A percentile compares a stretch with the other conserved stretches of the same genome.
Evolutionary conservation across 176 grass and related monocot species (phyloP).

Genomic region (Saccharum officinarum): DNA sequence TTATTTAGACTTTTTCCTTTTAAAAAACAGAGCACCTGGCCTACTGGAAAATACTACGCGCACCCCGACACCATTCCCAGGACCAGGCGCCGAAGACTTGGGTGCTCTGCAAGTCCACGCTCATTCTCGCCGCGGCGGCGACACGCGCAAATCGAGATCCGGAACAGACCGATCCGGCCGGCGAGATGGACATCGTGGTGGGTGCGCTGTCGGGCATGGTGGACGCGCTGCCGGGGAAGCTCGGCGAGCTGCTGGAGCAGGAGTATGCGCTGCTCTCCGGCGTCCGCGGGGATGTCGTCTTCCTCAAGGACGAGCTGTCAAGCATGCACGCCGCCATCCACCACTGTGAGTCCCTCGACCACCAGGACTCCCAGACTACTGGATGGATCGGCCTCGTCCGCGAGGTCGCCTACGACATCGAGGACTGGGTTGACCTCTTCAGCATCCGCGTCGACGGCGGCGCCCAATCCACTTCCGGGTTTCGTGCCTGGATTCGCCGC

Average conservation of each 20-base stretch:
- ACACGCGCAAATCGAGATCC: conserved; percentile 2
- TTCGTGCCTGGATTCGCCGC: background rate
- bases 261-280: conserved; percentile 40
- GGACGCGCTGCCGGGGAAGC: conserved; percentile 42
- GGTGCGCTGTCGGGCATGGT: conserved; percentile 38
- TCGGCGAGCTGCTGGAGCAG: conserved; percentile 41
- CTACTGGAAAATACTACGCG: background rate
- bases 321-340: conserved; percentile 34
- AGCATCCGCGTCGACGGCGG: conserved; percentile 31
- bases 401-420: conserved; percentile 35
- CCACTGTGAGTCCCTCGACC: conserved; percentile 27
- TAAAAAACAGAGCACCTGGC: background rate
- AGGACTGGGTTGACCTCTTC: conserved; percentile 47
- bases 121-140: conserved; percentile 3
- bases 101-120: conserved; percentile 26
- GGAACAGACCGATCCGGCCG: background rate
- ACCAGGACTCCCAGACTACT: conserved; percentile 13
- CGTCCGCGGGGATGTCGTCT: conserved; percentile 26
- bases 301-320: conserved; percentile 37
- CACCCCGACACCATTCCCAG: background rate
- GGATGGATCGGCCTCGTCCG: conserved; percentile 10
- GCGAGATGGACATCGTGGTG: conserved; percentile 46
- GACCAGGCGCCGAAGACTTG: conserved; percentile 1
- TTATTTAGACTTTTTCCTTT: too few species aligned
- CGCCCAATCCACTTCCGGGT: background rate